phyloP scores from a whole-genome alignment of 768 basidiomycete species.

The Trametes villosa region DNA sequence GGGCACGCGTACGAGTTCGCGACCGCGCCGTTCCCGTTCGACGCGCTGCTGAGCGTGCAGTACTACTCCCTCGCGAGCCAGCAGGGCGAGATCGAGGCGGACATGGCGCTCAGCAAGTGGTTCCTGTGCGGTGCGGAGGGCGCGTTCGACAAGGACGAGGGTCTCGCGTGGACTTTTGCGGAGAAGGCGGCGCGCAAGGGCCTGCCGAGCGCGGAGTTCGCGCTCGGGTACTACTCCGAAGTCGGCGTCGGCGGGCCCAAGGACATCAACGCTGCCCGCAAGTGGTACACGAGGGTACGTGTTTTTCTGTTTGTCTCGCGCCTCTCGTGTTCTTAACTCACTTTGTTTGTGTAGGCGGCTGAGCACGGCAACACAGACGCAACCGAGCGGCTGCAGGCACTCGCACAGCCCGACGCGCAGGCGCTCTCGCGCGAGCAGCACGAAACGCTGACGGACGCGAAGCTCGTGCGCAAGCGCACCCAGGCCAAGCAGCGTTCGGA shows the following conservation, averaged over 20 bases:
- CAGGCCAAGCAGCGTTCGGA: slow-evolving; percentile 64
- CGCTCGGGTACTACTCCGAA: slow-evolving; percentile 94
- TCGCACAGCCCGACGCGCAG: slow-evolving; percentile 63
- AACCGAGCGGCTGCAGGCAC: slow-evolving; percentile 66
- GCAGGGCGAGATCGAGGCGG: slow-evolving; percentile 88
- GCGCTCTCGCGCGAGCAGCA: slow-evolving; percentile 80
- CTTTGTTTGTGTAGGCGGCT: slow-evolving; percentile 54
- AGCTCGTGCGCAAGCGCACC: slow-evolving; percentile 83
- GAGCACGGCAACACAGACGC: slow-evolving; percentile 86
- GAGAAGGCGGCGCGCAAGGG: slow-evolving; percentile 81
- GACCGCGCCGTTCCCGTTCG: slow-evolving; percentile 80
- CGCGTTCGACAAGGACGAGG: slow-evolving; percentile 86
- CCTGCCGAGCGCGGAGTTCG: slow-evolving; percentile 86
- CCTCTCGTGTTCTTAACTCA: background rate
- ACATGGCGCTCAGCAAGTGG: slow-evolving; percentile 98
- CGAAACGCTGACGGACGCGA: slow-evolving; percentile 74
- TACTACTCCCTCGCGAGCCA: slow-evolving; percentile 86
- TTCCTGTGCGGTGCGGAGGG: slow-evolving; percentile 86
- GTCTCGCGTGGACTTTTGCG: slow-evolving; percentile 85
- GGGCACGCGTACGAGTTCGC: slow-evolving; percentile 95
- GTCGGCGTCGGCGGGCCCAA: slow-evolving; percentile 83
- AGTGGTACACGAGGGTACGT: slow-evolving; percentile 77
- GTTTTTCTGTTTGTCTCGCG: background rate
- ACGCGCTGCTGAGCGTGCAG: slow-evolving; percentile 87
- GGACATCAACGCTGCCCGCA: slow-evolving; percentile 63